Evolutionary conservation across 345 rosid species (phyloP), one percentile per base, ranked within the genome.

Genomic region (Abelmoschus esculentus): DNA sequence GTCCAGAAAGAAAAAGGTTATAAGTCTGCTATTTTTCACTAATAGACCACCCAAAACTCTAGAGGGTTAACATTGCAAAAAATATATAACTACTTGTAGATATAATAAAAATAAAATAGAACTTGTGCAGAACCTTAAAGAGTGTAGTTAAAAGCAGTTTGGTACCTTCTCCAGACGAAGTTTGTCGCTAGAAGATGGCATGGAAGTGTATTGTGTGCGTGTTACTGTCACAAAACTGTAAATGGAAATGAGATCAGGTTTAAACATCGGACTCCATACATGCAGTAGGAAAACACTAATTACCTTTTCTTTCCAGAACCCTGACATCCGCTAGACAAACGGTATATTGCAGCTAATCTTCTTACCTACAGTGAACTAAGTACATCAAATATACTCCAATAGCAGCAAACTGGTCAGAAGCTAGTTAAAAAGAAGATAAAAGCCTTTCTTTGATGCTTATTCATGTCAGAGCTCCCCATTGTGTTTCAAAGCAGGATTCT

Each of bases 271-370:
- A 31, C 1, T 28, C 31, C 57, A 56, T 66, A 49, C 50, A 66
- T 49, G 68, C 64, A 62, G 17, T 38, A 44, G 18, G n/a, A 38
- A 66, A 38, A 60, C 8, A 18, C 18, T 52, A 29, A 58, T 56
- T 19, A 89, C 92, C 93, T 86, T 84, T 88, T 90, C 98, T 91
- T 95, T 59, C 97, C 91, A 73, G 88, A 86, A 74, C 93, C 89
- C 72, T 80, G 89, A 79, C 83, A 73, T 61, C 82, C 74, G 72
- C 90, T 86, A 38, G 71, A 83, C 77, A 92, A 75, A 31, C 79
- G 81, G 79, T 95, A 91, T 46, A 91, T 82, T 74, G 89, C 84
- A 47, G 99, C 97, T 76, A 91, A 77, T 66, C 89, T 76, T 76
- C 84, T 86, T 47, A 87, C 82, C 96, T 86, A 66, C 56, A 29